Evolutionary conservation across 129 eudicot genomes (phyloP).

Genomic region (Escallonia herrerae): DNA sequence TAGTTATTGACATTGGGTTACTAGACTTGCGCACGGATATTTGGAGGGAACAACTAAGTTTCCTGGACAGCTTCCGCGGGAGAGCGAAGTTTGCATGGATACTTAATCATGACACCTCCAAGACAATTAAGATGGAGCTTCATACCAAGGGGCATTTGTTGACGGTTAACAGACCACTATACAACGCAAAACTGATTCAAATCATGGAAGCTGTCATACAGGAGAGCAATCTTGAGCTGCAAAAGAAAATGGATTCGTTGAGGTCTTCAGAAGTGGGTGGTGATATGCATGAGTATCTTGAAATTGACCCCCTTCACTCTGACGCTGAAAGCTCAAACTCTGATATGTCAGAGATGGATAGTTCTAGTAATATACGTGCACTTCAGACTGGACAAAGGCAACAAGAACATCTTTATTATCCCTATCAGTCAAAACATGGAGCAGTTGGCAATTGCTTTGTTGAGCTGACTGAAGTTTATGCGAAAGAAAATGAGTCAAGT

Average conservation of each 20-base stretch:
- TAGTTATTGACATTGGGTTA: conserved; percentile 66
- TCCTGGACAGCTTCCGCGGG: conserved; percentile 38
- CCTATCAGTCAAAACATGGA: conserved; percentile 18
- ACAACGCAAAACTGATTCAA: conserved; percentile 77
- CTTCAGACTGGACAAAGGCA: conserved; percentile 17
- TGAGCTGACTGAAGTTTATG: conserved; percentile 34
- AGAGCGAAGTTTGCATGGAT: conserved; percentile 75
- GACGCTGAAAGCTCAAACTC: conserved; percentile 46
- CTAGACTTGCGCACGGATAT: conserved; percentile 70
- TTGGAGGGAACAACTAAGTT: conserved; percentile 87
- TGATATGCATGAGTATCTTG: conserved; percentile 48
- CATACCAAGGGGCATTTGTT: conserved; percentile 56
- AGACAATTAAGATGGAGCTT: conserved; percentile 64
- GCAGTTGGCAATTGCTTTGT: conserved; percentile 36
- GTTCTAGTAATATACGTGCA: conserved; percentile 12
- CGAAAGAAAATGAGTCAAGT: conserved; percentile 25
- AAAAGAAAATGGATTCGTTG: conserved; percentile 15
- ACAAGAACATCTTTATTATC: conserved; percentile 7
- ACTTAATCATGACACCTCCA: conserved; percentile 77
- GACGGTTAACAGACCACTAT: conserved; percentile 80
- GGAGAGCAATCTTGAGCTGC: conserved; percentile 33
- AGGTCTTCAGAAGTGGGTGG: conserved; percentile 22
- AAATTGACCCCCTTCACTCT: conserved; percentile 52
- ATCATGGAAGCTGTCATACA: conserved; percentile 56
- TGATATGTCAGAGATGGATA: conserved; percentile 29